Conservation (phyloP, 148 eudicot species). For the Diospyros lotus region DNA sequence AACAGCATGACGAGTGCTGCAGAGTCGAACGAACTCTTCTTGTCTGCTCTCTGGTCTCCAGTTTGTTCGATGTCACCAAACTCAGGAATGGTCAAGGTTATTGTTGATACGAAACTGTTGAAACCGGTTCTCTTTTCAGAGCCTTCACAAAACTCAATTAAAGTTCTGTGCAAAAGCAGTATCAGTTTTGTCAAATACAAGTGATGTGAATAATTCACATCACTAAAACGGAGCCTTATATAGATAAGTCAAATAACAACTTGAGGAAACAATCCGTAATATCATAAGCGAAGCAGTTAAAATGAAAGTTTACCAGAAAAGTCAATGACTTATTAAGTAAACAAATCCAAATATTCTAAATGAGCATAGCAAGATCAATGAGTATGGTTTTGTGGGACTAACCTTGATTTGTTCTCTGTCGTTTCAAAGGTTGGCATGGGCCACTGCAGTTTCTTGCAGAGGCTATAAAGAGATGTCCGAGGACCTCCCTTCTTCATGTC, state of each 20-base stretch:
- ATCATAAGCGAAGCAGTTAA: neutral
- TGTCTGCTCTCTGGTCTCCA: conserved; percentile 70
- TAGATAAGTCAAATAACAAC: too few species aligned
- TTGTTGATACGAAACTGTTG: conserved; percentile 49
- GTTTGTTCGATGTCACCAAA: conserved; percentile 42
- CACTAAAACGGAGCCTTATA: neutral
- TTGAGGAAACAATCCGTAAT: too few species aligned
- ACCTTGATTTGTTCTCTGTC: conserved; percentile 65
- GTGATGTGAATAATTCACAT: neutral
- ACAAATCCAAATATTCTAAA: neutral
- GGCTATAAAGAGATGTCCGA: conserved; percentile 47
- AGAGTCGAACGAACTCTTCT: conserved; percentile 74
- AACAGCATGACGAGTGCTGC: conserved; percentile 68
- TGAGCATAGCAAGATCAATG: neutral
- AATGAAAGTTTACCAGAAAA: neutral
- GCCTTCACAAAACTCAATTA: conserved; percentile 51
- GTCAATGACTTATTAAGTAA: neutral
- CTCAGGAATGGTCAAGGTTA: conserved; percentile 66
- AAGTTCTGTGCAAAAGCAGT: conserved; percentile 30
- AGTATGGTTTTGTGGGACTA: neutral
- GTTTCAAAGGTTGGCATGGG: conserved; percentile 65
- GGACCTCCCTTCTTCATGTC: conserved; percentile 77
- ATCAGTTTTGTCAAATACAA: neutral
- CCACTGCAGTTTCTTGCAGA: conserved; percentile 79
- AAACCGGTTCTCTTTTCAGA: conserved; percentile 43